Percentiles rank a stretch among this genome's conserved stretches.
Conservation (phyloP, 192 early-diverging fungal genomes). For the Podila epicladia region DNA sequence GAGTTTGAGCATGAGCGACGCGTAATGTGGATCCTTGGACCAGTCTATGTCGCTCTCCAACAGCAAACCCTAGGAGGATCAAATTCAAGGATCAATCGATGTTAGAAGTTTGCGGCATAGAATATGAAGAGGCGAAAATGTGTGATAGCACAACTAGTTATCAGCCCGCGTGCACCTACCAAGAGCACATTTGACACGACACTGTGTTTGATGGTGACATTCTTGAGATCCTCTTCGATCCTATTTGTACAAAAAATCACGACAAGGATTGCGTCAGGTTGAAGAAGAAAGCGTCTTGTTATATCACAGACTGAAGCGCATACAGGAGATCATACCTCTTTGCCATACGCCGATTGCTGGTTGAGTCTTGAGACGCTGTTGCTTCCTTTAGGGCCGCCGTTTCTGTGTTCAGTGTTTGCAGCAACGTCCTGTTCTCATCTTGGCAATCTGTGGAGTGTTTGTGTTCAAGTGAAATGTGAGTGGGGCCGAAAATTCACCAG, state of each 20-base stretch:
- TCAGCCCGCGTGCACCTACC: slow-evolving; percentile 8
- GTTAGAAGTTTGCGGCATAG: background rate
- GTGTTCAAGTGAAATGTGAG: too few relatives aligned
- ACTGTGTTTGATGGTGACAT: slow-evolving; percentile 32
- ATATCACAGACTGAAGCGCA: background rate
- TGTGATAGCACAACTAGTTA: background rate
- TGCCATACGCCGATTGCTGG: slow-evolving; percentile 3
- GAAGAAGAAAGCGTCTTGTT: too few relatives aligned
- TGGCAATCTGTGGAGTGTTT: slow-evolving; percentile 18
- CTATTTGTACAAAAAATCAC: background rate
- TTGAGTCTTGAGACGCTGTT: slow-evolving; percentile 6
- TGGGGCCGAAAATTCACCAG: background rate
- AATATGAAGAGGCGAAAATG: background rate
- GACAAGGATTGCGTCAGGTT: background rate
- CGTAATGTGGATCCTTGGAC: slow-evolving; percentile 49
- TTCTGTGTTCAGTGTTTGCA: slow-evolving; percentile 7
- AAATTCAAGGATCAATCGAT: background rate
- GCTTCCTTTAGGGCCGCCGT: slow-evolving; percentile 16
- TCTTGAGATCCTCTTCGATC: slow-evolving; percentile 35
- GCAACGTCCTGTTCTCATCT: slow-evolving; percentile 29
- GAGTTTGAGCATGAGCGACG: slow-evolving; percentile 48
- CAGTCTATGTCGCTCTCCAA: slow-evolving; percentile 57
- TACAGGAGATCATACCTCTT: background rate
- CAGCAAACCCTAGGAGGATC: slow-evolving; percentile 43
- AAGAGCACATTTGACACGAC: slow-evolving; percentile 40